Base-by-base conservation (phyloP, 2,329 filamentous ascomycete genomes). In the Dactylellina sp. region DNA sequence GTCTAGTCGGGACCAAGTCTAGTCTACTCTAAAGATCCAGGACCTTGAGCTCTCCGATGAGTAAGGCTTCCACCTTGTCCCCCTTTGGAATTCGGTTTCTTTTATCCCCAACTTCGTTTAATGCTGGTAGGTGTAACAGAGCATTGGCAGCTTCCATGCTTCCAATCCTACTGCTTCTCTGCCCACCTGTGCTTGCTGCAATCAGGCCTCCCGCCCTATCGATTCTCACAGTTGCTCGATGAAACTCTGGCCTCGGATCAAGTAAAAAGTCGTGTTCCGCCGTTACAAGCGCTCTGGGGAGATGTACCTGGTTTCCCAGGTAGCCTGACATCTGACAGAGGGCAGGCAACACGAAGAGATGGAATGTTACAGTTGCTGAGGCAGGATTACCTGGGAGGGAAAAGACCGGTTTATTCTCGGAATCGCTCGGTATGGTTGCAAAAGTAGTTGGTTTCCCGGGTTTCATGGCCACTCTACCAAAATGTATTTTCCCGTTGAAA, bases 381-480 rank as follows among this genome's bases (percentile, higher is more conserved):
- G 94, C 95, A 0, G 95, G 95, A 80, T 99, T 99, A 0, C 95
- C 95, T 0, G 95, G 95, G 0, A 99, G 85, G 0, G 92, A 91
- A 82, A 99, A 99, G 76, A 99, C 87, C 68, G 89, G 85, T 79
- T 91, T 93, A 71, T 87, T 84, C 80, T 89, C 89, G 39, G 75
- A 61, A 7, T 16, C 32, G 20, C 52, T n/a, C 7, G 68, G 42
- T 4, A 98, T 86, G 0, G 92, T 97, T 1, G 95, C 95, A 81
- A 99, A 99, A 0, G 95, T 99, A 0, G 93, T 97, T 1, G 95
- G 95, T 82, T 98, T 99, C 2, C 95, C 95, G 0, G 95, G 95
- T 83, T 99, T 99, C 95, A 99, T 98, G 62, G 90, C 87, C 1
- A 99, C 95, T 1, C 95, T 90, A 22, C 95, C 95, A 78, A 99